phyloP scores from a whole-genome alignment of 495 filamentous ascomycete species.

The Penicillium steckii region DNA sequence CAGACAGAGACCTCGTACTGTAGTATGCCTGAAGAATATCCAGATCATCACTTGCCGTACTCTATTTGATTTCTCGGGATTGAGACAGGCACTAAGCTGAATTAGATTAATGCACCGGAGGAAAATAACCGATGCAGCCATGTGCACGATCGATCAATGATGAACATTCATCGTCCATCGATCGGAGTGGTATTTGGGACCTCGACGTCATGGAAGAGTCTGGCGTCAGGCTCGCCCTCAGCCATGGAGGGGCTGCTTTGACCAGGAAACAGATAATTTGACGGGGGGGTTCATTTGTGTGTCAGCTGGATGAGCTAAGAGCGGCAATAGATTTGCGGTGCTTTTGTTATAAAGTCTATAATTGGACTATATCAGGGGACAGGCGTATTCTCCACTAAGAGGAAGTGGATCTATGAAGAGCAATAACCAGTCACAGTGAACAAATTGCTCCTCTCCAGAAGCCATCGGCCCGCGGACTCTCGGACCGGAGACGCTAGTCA shows the following conservation, averaged over 20 bases:
- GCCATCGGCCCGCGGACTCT: slow-evolving; percentile 20
- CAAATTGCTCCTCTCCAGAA: background rate
- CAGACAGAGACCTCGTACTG: background rate
- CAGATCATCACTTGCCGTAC: slow-evolving; percentile 15
- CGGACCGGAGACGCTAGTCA: slow-evolving; percentile 24
- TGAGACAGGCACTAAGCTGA: background rate
- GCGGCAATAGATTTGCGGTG: slow-evolving; percentile 3
- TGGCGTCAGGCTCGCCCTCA: background rate
- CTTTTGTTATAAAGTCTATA: background rate
- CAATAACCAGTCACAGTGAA: background rate
- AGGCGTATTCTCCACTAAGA: background rate
- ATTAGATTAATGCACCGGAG: slow-evolving; percentile 12
- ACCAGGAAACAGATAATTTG: slow-evolving; percentile 1
- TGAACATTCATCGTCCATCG: slow-evolving; percentile 15
- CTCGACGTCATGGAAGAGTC: slow-evolving; percentile 14
- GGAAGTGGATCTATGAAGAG: background rate
- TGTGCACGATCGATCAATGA: slow-evolving; percentile 25
- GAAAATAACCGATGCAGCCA: slow-evolving; percentile 4
- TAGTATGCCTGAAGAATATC: slow-evolving; percentile 14
- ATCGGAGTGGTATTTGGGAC: slow-evolving; percentile 11
- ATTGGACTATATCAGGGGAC: background rate
- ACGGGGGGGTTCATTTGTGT: slow-evolving; percentile 13
- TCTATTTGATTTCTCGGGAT: slow-evolving; percentile 28
- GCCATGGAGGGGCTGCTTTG: background rate
- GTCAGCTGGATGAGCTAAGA: slow-evolving; percentile 2